Evolutionary conservation across 768 basidiomycete species (phyloP), one percentile per base, ranked within the genome.

Genomic region (Lactarius vividus): DNA sequence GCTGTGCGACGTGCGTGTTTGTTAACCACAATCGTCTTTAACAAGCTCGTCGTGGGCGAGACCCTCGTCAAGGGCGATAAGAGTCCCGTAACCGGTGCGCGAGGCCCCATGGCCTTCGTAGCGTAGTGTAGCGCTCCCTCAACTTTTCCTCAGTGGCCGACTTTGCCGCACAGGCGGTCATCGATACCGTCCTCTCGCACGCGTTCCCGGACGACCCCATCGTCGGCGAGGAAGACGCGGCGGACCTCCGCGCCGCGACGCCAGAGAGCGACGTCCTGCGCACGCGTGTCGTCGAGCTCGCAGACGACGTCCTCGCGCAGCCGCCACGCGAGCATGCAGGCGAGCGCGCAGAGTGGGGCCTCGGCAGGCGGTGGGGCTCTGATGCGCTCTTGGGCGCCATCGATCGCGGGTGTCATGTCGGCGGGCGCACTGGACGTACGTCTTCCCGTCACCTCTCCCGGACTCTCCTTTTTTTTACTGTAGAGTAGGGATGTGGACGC

Each of bases 161-260:
- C 77, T 95, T 89, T 75, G 85, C 96, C 4, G 92, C 96, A 0
- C 97, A 99, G 74, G 93, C 96, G 0, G 85, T 98, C 49, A 88
- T 99, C 71, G 90, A 89, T 66, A 82, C 88, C 9, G 89, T 98
- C 73, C 84, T 99, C 40, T 74, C 77, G 18, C 79, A 79, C 15
- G 86, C 88, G 0, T 98, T 97, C 77, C 96, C 96, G 0, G 71
- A 81, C 0, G 95, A 98, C 76, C 84, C 84, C 10, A 92, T 98
- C 73, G 88, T 98, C 44, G 97, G 96, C 37, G 97, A 99, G 76
- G 96, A 99, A 76, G 94, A 97, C 74, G 88, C 96, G 0, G 80
- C 85, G 0, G 92, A 94, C 61, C 77, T 98, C 23, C 84, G 90
- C 8, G 74, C 72, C 18, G n/a, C 52, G n/a, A 57, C 42, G 18